Base-by-base conservation (phyloP, 1,284 basidiomycete genomes). In the Calocybe gambosa region DNA sequence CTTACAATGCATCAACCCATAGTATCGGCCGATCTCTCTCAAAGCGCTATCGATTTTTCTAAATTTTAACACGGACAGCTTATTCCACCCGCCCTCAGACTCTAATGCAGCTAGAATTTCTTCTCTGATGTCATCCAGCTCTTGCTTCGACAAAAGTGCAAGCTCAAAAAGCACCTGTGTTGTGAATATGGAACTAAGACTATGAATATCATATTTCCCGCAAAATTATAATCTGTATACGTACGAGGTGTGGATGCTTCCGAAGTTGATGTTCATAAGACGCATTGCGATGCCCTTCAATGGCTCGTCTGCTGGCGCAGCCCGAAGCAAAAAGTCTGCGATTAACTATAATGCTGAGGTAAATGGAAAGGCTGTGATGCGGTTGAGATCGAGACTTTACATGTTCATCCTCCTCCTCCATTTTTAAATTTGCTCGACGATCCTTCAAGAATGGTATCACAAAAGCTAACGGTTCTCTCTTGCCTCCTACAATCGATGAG, bases 1-100 rank as follows among this genome's bases (percentile, higher is more conserved):
- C 48, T 31, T 34, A 63, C 65, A 62, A 26, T 64, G 55, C 55
- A 65, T 64, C 28, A 68, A 51, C 1, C 63, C 62, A 48, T 67
- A 59, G 43, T 59, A 56, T 29, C 65, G 55, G 15, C 64, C 65
- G 8, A 67, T 57, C 50, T 68, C 65, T 46, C 64, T 61, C n/a
- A 69, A 52, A 6, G 64, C 59, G 21, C 65, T 68, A 40, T 69
- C 67, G 33, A 69, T 56, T 46, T 63, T 65, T 51, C 53, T 49
- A 41, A 67, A 65, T 42, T 62, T 65, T 4, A 58, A 55, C 13
- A 68, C 36, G 2, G 64, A 61, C 15, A 46, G 51, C 48, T 67
- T 67, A 33, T 58, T 68, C 61, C 66, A 68, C 6, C 65, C 65
- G 15, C 62, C 60, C 51, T 68, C 65, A n/a, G 58, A 58, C 15